Evolutionary conservation across 352 stramenopile genomes (phyloP).

Genomic region (Pythium phragmitis): DNA sequence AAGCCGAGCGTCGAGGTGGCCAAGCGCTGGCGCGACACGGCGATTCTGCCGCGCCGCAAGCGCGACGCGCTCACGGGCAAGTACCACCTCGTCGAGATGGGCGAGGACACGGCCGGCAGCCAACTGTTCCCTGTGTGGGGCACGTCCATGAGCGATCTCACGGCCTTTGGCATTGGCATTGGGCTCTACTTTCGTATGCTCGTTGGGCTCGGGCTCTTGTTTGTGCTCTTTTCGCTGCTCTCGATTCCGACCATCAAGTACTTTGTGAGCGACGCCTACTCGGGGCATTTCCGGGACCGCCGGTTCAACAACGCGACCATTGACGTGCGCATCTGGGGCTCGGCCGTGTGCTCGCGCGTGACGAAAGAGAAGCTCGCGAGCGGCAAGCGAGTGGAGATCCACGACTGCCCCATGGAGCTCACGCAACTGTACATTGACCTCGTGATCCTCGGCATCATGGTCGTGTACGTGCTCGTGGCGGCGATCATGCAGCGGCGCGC

Average conservation of each 20-base stretch:
- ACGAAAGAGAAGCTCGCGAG: slow-evolving; percentile 19
- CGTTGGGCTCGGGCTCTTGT: slow-evolving; percentile 47
- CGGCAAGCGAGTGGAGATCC: slow-evolving; percentile 19
- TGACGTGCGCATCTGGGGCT: slow-evolving; percentile 54
- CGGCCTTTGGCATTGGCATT: slow-evolving; percentile 72
- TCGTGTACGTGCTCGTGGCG: slow-evolving; percentile 44
- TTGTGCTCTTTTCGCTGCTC: slow-evolving; percentile 56
- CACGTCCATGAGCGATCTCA: slow-evolving; percentile 59
- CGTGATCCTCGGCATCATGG: slow-evolving; percentile 46
- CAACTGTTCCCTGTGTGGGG: slow-evolving; percentile 63
- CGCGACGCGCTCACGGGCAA: slow-evolving; percentile 34
- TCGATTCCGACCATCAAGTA: slow-evolving; percentile 63
- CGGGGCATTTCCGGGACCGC: slow-evolving; percentile 35
- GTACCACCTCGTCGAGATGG: slow-evolving; percentile 69
- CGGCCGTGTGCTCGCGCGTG: slow-evolving; percentile 57
- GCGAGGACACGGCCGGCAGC: slow-evolving; percentile 46
- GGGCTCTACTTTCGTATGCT: slow-evolving; percentile 80
- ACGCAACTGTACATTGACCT: slow-evolving; percentile 60
- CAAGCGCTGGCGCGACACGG: slow-evolving; percentile 48
- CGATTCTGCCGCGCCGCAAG: slow-evolving; percentile 59
- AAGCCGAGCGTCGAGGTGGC: slow-evolving; percentile 43
- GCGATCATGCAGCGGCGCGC: slow-evolving; percentile 42
- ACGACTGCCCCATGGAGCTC: slow-evolving; percentile 56
- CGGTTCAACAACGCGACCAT: slow-evolving; percentile 34
- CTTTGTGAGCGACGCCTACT: slow-evolving; percentile 65